Evolutionary conservation across 2,329 filamentous ascomycete species (phyloP).

Genomic region (Chaetomium globosum): DNA sequence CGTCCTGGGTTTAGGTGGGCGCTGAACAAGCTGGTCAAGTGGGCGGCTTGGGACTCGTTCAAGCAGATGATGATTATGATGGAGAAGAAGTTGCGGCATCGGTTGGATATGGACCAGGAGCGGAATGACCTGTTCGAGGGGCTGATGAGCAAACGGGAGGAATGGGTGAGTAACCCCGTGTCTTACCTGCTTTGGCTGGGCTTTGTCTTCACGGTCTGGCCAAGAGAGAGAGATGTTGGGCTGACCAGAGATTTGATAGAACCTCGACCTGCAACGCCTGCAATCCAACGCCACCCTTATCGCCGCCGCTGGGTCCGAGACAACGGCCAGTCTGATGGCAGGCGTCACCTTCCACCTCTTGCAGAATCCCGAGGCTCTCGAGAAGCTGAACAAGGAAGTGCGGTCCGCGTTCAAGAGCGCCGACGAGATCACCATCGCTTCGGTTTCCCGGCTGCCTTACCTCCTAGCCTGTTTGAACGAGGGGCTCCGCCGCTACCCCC

Average conservation of each 20-base stretch:
- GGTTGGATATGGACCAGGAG: conserved; percentile 31
- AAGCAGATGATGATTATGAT: conserved; percentile 25
- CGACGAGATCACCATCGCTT: conserved; percentile 40
- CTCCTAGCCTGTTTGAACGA: conserved; percentile 45
- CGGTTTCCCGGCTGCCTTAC: conserved; percentile 39
- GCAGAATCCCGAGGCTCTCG: conserved; percentile 42
- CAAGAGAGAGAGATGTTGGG: not conserved
- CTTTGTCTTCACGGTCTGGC: not conserved
- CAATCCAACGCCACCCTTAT: conserved; percentile 38
- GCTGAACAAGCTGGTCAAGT: not conserved
- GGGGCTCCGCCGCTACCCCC: conserved; percentile 42
- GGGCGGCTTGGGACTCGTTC: conserved; percentile 5
- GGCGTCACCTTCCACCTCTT: conserved; percentile 47
- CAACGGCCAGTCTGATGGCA: conserved; percentile 51
- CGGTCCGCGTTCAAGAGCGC: conserved; percentile 45
- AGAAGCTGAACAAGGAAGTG: conserved; percentile 47
- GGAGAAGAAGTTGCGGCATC: conserved; percentile 28
- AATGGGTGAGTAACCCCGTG: conserved; percentile 29
- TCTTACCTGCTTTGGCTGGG: not conserved
- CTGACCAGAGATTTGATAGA: conserved; percentile 10
- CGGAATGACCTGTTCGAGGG: conserved; percentile 34
- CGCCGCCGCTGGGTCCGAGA: conserved; percentile 54
- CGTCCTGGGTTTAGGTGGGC: not conserved
- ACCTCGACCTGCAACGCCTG: conserved; percentile 18
- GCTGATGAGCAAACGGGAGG: conserved; percentile 32